These are phyloP conservation scores for Fusarium pseudonygamai DNA, from an alignment of 2,329 filamentous ascomycete genomes.

Conservation along the genomic window DNA sequence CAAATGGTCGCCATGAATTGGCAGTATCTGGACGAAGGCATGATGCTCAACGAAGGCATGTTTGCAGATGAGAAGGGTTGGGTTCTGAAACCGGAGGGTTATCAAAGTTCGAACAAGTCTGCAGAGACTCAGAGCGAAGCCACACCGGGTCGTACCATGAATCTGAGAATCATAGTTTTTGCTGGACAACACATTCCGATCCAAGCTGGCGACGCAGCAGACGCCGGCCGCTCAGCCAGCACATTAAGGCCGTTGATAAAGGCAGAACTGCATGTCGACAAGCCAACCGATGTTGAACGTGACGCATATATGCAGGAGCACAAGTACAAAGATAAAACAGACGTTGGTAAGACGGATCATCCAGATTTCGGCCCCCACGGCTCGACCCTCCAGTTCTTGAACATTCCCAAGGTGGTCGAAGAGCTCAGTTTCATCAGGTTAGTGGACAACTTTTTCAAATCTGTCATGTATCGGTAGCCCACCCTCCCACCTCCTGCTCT, in stretches of 20 bases:
- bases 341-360: conserved; percentile 64
- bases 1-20: conserved; percentile 99
- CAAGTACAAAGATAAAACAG: conserved; percentile 68
- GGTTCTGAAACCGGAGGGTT: conserved; percentile 84
- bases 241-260: conserved; percentile 76
- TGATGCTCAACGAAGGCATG: conserved; percentile 98
- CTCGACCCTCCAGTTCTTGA: conserved; percentile 66
- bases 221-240: conserved; percentile 45
- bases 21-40: conserved; percentile 92
- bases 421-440: conserved; percentile 79
- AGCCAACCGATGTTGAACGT: conserved; percentile 49
- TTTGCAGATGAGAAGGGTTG: conserved; percentile 87
- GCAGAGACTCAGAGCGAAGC: conserved; percentile 55
- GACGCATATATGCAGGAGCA: conserved; percentile 54
- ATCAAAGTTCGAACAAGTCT: conserved; percentile 62
- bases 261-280: conserved; percentile 84
- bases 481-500: not conserved
- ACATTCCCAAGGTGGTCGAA: conserved; percentile 68
- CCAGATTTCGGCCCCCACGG: conserved; percentile 68
- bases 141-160: conserved; percentile 63
- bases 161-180: conserved; percentile 76
- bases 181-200: conserved; percentile 75
- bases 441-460: conserved; percentile 45
- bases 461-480: not conserved
- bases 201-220: conserved; percentile 43